Evolutionary conservation across 2,329 filamentous ascomycete genomes (phyloP), one percentile per base, ranked within the genome.

Genomic region (Aspergillus texensis): DNA sequence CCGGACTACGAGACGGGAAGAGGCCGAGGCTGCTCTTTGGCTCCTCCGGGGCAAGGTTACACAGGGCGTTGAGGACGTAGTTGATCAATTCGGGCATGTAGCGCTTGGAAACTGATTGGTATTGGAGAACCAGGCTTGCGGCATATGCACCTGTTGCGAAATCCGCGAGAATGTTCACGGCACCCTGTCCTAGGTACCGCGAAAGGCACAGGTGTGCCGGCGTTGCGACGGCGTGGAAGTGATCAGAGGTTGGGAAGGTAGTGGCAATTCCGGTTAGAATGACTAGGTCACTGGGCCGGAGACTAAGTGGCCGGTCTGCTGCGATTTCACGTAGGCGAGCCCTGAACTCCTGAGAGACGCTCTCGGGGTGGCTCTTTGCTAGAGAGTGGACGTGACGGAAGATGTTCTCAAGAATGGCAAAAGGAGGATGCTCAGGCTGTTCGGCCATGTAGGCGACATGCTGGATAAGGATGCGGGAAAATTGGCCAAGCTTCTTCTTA

Each of bases 211-310:
- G 87, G 78, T 93, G 91, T 0, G 94, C 91, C 2, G 95, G 95
- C 1, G 95, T 99, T 46, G 93, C 91, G 41, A 98, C 92, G 71
- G 95, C 91, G 72, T 99, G 95, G 78, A 98, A 99, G 79, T 98
- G 94, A 78, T 99, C 95, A 0, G 94, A 97, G 0, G 95, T 97
- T 5, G 95, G 94, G 73, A 96, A 99, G 59, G 96, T 91, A 2
- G 88, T 89, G 46, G 90, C 88, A 64, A 97, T 87, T 0, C 92
- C 93, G 0, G 92, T 94, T 41, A 99, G 81, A n/a, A 96, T 80
- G 26, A 93, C 80, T 24, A 99, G 80, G 72, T 99, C 94, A 21
- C 92, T 92, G n/a, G 84, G 75, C 14, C 77, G 70, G 75, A 85
- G 72, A 77, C 85, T 70, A 83, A 87, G 72, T 0, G 82, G 77